phyloP scores from a whole-genome alignment of 306 rosid genomes.

The Acacia crassicarpa region DNA sequence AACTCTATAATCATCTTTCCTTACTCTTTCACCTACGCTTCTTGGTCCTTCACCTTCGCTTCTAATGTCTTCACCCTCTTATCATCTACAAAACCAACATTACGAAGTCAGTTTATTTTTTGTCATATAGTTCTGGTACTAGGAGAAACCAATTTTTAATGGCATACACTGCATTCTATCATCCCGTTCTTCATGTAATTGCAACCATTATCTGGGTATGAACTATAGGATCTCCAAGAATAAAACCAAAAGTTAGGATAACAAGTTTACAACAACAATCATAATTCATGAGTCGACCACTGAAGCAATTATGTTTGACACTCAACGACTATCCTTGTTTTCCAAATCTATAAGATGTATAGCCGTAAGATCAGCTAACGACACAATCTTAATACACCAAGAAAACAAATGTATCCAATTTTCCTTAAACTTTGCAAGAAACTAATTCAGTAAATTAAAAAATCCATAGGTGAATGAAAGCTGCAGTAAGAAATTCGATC shows the following conservation, averaged over 20 bases:
- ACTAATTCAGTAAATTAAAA: neutral
- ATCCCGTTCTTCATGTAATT: conserved; percentile 71
- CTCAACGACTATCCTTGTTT: neutral
- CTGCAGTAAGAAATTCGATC: too few relatives aligned
- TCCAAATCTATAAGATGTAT: neutral
- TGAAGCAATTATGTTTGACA: neutral
- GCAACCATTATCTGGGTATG: conserved; percentile 35
- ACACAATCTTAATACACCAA: neutral
- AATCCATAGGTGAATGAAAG: neutral
- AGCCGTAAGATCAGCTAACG: neutral
- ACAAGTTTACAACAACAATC: neutral
- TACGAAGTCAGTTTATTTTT: too few relatives aligned
- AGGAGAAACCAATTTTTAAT: conserved; percentile 81
- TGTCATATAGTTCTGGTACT: conserved; percentile 57
- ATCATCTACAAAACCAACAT: too few relatives aligned
- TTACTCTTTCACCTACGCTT: too few relatives aligned
- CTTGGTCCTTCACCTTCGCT: too few relatives aligned
- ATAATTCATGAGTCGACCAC: neutral
- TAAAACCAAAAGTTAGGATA: neutral
- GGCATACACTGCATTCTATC: conserved; percentile 98
- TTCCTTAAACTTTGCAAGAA: neutral
- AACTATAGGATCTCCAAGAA: conserved; percentile 52
- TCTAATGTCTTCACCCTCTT: too few relatives aligned
- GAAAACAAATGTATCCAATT: neutral
- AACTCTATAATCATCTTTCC: too few relatives aligned